Evolutionary conservation across 2,329 filamentous ascomycete genomes (phyloP), one percentile per base, ranked within the genome.

Genomic region (Pyrenophora tritici-repentis): DNA sequence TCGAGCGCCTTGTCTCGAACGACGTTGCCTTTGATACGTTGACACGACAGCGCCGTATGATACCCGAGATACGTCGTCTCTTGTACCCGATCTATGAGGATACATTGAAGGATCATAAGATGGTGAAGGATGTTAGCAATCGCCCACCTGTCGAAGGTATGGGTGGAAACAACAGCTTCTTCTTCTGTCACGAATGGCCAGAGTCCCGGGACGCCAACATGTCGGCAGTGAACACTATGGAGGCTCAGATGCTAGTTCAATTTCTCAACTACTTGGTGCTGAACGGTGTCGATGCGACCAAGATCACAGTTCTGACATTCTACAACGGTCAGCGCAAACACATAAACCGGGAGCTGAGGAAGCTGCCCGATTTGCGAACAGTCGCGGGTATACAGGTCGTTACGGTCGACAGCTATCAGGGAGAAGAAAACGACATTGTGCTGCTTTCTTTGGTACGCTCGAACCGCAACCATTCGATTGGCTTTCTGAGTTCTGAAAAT

Each of bases 381-480:
- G 52, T 52, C 3, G 24, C 16, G 0, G 26, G 17, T 9, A 65
- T 82, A 61, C 87, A 87, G 2, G 86, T 96, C 1, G 83, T 84
- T 29, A 96, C 91, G 0, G 89, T 97, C 0, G 92, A 96, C 65
- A 90, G 88, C 0, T 96, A 93, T 65, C 91, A 96, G 18, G 55
- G 51, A n/a, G 91, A 96, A 63, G 91, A 96, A 68, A 96, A 96
- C 55, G 88, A 92, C 18, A 79, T 96, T 7, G 80, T 97, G 8
- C 69, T 96, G 2, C 76, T 96, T 0, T 96, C 91, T 0, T 76
- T 96, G 0, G 91, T 94, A 3, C 83, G 92, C 36, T 91, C 87
- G 57, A 88, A 87, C 31, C 58, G 67, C 1, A 63, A 75, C 1
- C 66, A 75, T 4, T 76, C 77, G 0, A 86, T 91, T 24, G 92